phyloP scores from a whole-genome alignment of 2,329 filamentous ascomycete genomes.

The Aspergillus brunneoviolaceus region DNA sequence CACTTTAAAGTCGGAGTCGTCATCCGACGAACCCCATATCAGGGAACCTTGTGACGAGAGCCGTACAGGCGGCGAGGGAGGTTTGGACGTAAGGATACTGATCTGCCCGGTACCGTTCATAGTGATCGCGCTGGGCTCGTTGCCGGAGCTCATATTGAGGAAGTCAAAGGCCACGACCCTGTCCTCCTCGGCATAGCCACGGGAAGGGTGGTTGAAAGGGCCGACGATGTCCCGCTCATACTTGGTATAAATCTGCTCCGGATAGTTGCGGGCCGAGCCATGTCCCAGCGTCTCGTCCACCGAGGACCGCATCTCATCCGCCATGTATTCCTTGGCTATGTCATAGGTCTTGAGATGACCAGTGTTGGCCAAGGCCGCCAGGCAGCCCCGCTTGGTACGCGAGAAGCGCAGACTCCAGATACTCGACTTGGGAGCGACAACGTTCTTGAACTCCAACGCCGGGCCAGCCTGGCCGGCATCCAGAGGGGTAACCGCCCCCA shows the following conservation, averaged over 20 bases:
- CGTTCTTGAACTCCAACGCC: slow-evolving; percentile 58
- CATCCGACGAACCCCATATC: slow-evolving; percentile 30
- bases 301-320: slow-evolving; percentile 39
- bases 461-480: slow-evolving; percentile 45
- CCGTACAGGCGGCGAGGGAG: slow-evolving; percentile 38
- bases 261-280: slow-evolving; percentile 41
- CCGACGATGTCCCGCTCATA: slow-evolving; percentile 45
- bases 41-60: slow-evolving; percentile 40
- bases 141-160: slow-evolving; percentile 48
- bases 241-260: slow-evolving; percentile 48
- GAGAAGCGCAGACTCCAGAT: slow-evolving; percentile 65
- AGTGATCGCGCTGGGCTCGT: slow-evolving; percentile 54
- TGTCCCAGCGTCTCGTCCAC: slow-evolving; percentile 43
- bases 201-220: slow-evolving; percentile 48
- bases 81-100: slow-evolving; percentile 50
- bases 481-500: slow-evolving; percentile 30
- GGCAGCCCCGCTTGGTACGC: slow-evolving; percentile 56
- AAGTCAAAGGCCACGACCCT: slow-evolving; percentile 63
- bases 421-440: slow-evolving; percentile 52
- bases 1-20: slow-evolving; percentile 30
- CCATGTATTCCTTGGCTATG: slow-evolving; percentile 51
- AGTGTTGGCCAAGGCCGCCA: slow-evolving; percentile 59
- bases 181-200: slow-evolving; percentile 46
- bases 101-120: slow-evolving; percentile 54
- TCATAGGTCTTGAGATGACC: slow-evolving; percentile 60